Evolutionary conservation across 2,329 filamentous ascomycete species (phyloP).

Genomic region (Alternaria metachromatica): DNA sequence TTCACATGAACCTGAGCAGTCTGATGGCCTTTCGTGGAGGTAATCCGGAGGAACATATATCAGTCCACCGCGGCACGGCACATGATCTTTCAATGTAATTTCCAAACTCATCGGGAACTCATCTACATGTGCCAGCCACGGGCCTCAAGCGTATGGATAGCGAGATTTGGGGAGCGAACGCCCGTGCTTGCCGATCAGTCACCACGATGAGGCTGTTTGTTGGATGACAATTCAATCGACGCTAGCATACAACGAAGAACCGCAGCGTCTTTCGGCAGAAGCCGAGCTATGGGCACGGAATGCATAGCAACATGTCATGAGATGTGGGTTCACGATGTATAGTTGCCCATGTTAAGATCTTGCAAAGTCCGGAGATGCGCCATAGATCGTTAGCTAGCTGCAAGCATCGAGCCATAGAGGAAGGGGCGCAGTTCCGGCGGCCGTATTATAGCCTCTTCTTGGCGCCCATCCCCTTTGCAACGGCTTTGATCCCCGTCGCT

Average conservation of each 20-base stretch:
- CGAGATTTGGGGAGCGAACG: not conserved
- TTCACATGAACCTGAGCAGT: not conserved
- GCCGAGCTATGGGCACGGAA: not conserved
- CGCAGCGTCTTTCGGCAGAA: not conserved
- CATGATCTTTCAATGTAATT: not conserved
- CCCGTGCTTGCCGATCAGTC: not conserved
- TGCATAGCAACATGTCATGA: not conserved
- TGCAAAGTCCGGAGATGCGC: not conserved
- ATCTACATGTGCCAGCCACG: slow-evolving; percentile 1
- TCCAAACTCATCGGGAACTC: not conserved
- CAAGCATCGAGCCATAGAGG: not conserved
- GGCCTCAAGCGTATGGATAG: not conserved
- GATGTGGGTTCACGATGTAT: not conserved
- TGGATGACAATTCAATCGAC: not conserved
- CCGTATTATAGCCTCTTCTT: slow-evolving; percentile 1
- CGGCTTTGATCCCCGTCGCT: not conserved
- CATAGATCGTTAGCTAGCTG: not conserved
- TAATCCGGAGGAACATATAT: not conserved
- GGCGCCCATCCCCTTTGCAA: slow-evolving; percentile 1
- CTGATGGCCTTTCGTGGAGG: not conserved
- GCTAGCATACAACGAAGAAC: not conserved
- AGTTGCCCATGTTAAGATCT: not conserved
- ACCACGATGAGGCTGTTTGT: not conserved
- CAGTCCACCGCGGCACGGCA: not conserved
- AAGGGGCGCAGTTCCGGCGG: not conserved